These are phyloP conservation scores for Thielaviopsis ethacetica DNA, from an alignment of 2,329 filamentous ascomycete species.

Conservation along the genomic window DNA sequence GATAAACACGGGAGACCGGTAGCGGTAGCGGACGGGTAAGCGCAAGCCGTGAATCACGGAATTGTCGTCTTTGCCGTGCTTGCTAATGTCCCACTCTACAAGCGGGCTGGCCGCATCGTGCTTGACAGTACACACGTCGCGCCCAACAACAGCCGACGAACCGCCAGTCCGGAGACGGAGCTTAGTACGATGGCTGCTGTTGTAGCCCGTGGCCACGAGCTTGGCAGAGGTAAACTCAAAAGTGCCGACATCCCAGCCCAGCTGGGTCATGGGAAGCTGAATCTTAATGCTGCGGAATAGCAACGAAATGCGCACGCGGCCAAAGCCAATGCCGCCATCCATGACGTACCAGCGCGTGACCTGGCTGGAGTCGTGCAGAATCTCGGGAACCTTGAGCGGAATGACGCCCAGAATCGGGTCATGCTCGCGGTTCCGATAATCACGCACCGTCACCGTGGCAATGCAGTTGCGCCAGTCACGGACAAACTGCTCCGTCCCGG, in stretches of 20 bases:
- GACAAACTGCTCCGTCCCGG: conserved; percentile 82
- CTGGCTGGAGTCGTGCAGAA: conserved; percentile 78
- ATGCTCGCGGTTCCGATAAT: conserved; percentile 77
- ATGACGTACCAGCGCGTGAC: conserved; percentile 89
- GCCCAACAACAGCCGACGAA: conserved; percentile 43
- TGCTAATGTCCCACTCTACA: conserved; percentile 33
- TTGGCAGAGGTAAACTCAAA: conserved; percentile 69
- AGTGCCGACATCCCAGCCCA: conserved; percentile 91
- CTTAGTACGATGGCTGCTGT: conserved; percentile 51
- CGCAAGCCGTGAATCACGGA: conserved; percentile 30
- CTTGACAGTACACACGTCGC: conserved; percentile 1
- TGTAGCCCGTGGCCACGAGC: conserved; percentile 48
- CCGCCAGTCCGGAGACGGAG: conserved; percentile 72
- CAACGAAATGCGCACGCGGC: conserved; percentile 72
- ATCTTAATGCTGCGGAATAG: conserved; percentile 84
- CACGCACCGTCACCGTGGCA: conserved; percentile 74
- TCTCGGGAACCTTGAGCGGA: conserved; percentile 69
- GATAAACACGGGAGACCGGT: conserved; percentile 77
- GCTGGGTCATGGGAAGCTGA: conserved; percentile 63
- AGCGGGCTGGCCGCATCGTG: conserved; percentile 11
- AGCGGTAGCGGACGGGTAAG: conserved; percentile 78
- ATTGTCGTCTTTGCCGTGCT: conserved; percentile 21
- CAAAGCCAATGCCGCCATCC: conserved; percentile 84
- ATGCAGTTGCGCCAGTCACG: conserved; percentile 85
- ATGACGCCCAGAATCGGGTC: conserved; percentile 90